Evolutionary conservation across 345 rosid species (phyloP), one percentile per base, ranked within the genome.

Genomic region (Lepidium aucheri): DNA sequence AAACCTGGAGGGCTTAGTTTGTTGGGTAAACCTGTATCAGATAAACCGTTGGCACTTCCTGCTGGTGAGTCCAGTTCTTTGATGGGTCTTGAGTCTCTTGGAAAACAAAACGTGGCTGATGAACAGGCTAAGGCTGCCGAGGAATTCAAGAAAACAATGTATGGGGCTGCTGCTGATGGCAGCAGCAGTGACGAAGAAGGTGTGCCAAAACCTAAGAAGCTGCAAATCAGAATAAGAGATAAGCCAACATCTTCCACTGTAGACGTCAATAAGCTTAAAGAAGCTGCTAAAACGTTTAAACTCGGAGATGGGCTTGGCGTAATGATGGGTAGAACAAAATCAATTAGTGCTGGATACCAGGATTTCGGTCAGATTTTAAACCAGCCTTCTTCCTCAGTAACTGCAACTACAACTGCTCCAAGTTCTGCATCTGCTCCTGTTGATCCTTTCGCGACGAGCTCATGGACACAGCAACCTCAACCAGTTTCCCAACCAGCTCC

Each of bases 151-250:
- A 94, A 88, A 73, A 77, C 96, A 17, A 81, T 90, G 88, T 90
- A 88, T 67, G 95, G 96, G 32, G 69, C 77, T 47, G 75, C 86
- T 71, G 81, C 70, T 73, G 91, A 86, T 77, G 96, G 89, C 56
- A 88, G 99, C 84, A 94, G 97, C 77, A 90, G 96, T 62, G 99
- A 93, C 35, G 97, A 90, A 77, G 99, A 93, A 63, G 95, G 86
- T 64, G 77, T 67, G 4, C 78, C 87, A 8, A 90, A 84, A 76
- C 47, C 84, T 51, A 88, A 83, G 69, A 93, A 81, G 65, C 52
- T 94, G 49, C 95, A 84, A 70, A 94, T 90, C 63, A 90, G 95
- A 79, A 94, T 94, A 80, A 84, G 96, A 40, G 95, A 93, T 17
- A 93, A 88, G 71, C 93, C 96, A 38, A 59, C 95, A 33, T 85